A percentile compares a stretch with the other conserved stretches of the same genome.
Conservation (phyloP, 2,329 filamentous ascomycete species). For the Nannizziopsis barbatae region DNA sequence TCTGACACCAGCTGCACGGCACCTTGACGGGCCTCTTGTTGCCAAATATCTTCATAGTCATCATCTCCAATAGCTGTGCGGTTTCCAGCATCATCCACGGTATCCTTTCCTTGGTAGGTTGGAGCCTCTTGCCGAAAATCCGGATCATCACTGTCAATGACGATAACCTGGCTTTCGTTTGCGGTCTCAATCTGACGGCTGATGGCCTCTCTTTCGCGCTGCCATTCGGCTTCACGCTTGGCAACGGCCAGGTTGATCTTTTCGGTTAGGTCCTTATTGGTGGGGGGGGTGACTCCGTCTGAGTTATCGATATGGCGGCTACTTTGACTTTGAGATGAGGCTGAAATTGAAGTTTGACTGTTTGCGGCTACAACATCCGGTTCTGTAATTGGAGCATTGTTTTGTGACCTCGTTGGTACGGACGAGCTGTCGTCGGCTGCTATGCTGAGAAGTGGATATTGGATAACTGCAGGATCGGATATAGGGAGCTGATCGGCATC, state of each 20-base stretch:
- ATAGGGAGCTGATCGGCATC: neutral
- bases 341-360: neutral
- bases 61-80: slow-evolving; percentile 22
- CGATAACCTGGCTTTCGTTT: slow-evolving; percentile 34
- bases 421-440: neutral
- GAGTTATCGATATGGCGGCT: neutral
- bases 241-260: slow-evolving; percentile 19
- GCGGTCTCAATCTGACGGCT: slow-evolving; percentile 36
- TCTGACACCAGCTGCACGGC: slow-evolving; percentile 17
- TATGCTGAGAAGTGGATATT: slow-evolving; percentile 2
- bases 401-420: neutral
- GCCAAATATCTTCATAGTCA: slow-evolving; percentile 39
- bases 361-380: neutral
- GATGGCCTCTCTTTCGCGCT: slow-evolving; percentile 35
- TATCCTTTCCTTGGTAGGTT: slow-evolving; percentile 8
- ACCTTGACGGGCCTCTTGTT: slow-evolving; percentile 34
- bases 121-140: neutral
- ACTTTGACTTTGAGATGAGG: too few species aligned
- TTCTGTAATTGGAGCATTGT: neutral
- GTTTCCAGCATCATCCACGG: neutral
- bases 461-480: neutral
- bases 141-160: slow-evolving; percentile 33
- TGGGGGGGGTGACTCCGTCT: neutral
- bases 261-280: neutral
- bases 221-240: slow-evolving; percentile 33